Evolutionary conservation across 1,284 basidiomycete species (phyloP).

Genomic region (Microbotryomycetes sp.): DNA sequence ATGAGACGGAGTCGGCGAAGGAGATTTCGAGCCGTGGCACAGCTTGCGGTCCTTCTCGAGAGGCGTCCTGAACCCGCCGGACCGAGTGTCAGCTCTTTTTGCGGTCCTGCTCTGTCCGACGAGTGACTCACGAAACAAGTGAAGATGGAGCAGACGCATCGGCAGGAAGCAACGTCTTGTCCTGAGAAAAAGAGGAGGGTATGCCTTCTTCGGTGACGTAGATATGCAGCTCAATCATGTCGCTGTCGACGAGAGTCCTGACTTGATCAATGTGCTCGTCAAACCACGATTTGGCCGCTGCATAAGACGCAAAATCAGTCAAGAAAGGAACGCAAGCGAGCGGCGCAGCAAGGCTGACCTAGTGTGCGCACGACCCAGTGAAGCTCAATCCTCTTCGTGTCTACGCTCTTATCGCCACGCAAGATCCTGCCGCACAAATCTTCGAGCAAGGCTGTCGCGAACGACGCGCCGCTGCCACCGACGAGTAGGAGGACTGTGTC

Average conservation of each 20-base stretch:
- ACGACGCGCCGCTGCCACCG: constrained; percentile 42
- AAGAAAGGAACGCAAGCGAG: constrained; percentile 29
- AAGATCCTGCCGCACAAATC: constrained; percentile 17
- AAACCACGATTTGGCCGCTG: constrained; percentile 26
- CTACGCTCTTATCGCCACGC: constrained; percentile 27
- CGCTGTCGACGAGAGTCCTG: neutral
- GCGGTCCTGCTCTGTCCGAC: neutral
- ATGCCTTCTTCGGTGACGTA: constrained; percentile 18
- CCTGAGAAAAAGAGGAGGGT: neutral
- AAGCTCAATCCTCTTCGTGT: constrained; percentile 15
- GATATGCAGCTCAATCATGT: constrained; percentile 12
- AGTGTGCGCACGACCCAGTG: constrained; percentile 25
- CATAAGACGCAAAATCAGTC: neutral
- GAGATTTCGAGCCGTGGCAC: neutral
- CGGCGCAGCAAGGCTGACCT: constrained; percentile 14
- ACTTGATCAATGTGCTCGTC: constrained; percentile 14
- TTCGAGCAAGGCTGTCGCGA: constrained; percentile 21
- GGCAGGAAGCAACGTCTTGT: neutral
- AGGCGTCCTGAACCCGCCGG: neutral
- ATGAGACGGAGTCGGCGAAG: neutral
- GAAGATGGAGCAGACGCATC: neutral
- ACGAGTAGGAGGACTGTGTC: constrained; percentile 43
- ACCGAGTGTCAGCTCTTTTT: too few species aligned
- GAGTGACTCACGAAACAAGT: neutral
- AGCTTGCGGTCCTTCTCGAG: neutral